A percentile compares a stretch with the other conserved stretches of the same genome.
phyloP scores from a whole-genome alignment of 2,329 filamentous ascomycete genomes.

The Domatiomyces catenatus region DNA sequence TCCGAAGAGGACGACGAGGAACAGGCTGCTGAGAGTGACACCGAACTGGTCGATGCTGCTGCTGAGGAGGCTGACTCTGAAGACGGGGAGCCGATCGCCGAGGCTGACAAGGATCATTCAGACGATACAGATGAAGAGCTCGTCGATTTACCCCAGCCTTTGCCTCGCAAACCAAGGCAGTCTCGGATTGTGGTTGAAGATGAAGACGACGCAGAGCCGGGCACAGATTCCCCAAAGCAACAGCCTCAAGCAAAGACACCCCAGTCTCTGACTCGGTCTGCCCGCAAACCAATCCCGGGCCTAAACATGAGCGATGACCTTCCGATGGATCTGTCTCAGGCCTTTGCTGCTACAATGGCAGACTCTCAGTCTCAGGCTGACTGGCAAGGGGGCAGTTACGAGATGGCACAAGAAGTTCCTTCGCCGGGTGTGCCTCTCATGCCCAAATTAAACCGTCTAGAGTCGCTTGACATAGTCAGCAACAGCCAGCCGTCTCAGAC shows the following conservation, averaged over 20 bases:
- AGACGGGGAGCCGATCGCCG: neutral
- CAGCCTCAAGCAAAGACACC: constrained; percentile 29
- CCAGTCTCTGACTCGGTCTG: constrained; percentile 51
- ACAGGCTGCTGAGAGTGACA: constrained; percentile 26
- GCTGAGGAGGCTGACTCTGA: constrained; percentile 15
- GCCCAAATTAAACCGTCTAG: constrained; percentile 44
- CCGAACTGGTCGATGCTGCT: constrained; percentile 23
- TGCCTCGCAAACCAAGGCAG: constrained; percentile 34
- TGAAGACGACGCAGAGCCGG: constrained; percentile 19
- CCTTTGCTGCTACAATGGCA: constrained; percentile 81
- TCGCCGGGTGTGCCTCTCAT: constrained; percentile 35
- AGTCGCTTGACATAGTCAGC: constrained; percentile 44
- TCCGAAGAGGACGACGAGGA: constrained; percentile 24
- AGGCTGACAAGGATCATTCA: constrained; percentile 17
- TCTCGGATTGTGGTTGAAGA: constrained; percentile 52
- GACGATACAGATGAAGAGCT: constrained; percentile 30
- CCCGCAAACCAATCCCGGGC: constrained; percentile 56
- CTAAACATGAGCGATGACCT: constrained; percentile 36
- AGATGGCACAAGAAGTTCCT: constrained; percentile 36
- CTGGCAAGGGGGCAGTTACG: constrained; percentile 34
- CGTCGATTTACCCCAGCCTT: constrained; percentile 15
- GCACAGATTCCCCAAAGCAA: constrained; percentile 14
- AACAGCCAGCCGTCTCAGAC: constrained; percentile 38
- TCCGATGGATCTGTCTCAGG: constrained; percentile 63
- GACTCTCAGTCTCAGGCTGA: constrained; percentile 28